Evolutionary conservation across 176 grass and related monocot genomes (phyloP).

Genomic region (Tillandsia leiboldiana): DNA sequence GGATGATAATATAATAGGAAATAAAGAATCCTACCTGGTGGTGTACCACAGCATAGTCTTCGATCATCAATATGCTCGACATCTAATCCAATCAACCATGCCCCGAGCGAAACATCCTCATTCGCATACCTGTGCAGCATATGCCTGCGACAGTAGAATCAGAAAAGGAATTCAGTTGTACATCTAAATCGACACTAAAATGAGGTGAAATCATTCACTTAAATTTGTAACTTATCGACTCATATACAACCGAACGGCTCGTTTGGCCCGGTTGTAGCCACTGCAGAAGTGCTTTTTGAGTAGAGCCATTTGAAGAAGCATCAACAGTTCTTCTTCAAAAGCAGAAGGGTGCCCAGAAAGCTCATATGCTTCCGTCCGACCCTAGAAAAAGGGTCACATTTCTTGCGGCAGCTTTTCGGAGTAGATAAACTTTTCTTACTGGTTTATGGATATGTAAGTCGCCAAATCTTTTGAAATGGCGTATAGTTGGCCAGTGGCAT

Average conservation of each 20-base stretch:
- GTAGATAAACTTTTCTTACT: slow-evolving; percentile 27
- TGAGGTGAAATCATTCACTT: not conserved
- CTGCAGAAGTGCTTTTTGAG: too few relatives aligned
- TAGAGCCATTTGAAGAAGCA: too few relatives aligned
- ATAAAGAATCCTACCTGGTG: slow-evolving; percentile 40
- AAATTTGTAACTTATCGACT: not conserved
- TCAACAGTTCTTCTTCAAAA: too few relatives aligned
- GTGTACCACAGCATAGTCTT: slow-evolving; percentile 71
- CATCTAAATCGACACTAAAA: not conserved
- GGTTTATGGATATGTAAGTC: slow-evolving; percentile 71
- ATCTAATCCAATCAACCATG: slow-evolving; percentile 84
- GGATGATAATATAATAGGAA: not conserved
- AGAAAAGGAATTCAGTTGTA: not conserved
- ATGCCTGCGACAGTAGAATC: slow-evolving; percentile 33
- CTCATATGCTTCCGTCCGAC: too few relatives aligned
- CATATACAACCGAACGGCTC: not conserved
- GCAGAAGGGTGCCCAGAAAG: too few relatives aligned
- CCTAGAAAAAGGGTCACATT: too few relatives aligned
- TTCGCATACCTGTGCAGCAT: slow-evolving; percentile 79
- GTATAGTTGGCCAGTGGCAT: slow-evolving; percentile 86
- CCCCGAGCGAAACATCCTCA: slow-evolving; percentile 82
- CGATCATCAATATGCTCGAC: slow-evolving; percentile 88
- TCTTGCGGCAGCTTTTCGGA: too few relatives aligned
- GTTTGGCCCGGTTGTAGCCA: too few relatives aligned
- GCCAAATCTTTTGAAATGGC: slow-evolving; percentile 92